Evolutionary conservation across 495 filamentous ascomycete genomes (phyloP).

Genomic region (Aspergillus sclerotiicarbonarius): DNA sequence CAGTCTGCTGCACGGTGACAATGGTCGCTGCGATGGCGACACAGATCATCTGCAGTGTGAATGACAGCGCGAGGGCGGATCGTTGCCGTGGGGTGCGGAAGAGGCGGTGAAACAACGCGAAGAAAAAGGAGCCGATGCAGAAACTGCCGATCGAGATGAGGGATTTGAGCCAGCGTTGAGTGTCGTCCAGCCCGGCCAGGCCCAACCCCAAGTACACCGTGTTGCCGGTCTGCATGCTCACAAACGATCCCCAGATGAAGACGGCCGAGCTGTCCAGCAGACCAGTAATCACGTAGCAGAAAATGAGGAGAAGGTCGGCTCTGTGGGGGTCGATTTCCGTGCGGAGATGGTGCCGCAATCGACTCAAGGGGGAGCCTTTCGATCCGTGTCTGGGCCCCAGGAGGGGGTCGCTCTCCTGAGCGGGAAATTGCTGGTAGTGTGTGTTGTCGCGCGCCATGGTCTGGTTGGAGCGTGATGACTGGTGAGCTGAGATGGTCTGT

Average conservation of each 20-base stretch:
- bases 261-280: slow-evolving; percentile 70
- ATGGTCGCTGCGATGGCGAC: slow-evolving; percentile 54
- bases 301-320: slow-evolving; percentile 61
- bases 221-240: slow-evolving; percentile 81
- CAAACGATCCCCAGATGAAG: slow-evolving; percentile 72
- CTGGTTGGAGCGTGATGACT: neutral
- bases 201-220: slow-evolving; percentile 74
- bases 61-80: slow-evolving; percentile 53
- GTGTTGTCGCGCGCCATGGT: neutral
- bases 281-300: slow-evolving; percentile 71
- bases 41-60: slow-evolving; percentile 58
- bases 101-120: slow-evolving; percentile 35
- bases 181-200: slow-evolving; percentile 54
- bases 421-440: slow-evolving; percentile 3
- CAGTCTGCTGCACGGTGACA: neutral
- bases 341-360: slow-evolving; percentile 33
- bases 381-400: neutral
- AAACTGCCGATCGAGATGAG: slow-evolving; percentile 58
- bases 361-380: neutral
- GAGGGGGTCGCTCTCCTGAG: slow-evolving; percentile 11
- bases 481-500: neutral
- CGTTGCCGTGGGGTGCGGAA: slow-evolving; percentile 42
- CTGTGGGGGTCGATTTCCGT: slow-evolving; percentile 51
- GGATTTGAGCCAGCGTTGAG: slow-evolving; percentile 61
- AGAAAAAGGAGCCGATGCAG: slow-evolving; percentile 53